These are phyloP conservation scores for Skeletonema menzelii DNA, from an alignment of 108 stramenopile genomes.

Conservation along the genomic window DNA sequence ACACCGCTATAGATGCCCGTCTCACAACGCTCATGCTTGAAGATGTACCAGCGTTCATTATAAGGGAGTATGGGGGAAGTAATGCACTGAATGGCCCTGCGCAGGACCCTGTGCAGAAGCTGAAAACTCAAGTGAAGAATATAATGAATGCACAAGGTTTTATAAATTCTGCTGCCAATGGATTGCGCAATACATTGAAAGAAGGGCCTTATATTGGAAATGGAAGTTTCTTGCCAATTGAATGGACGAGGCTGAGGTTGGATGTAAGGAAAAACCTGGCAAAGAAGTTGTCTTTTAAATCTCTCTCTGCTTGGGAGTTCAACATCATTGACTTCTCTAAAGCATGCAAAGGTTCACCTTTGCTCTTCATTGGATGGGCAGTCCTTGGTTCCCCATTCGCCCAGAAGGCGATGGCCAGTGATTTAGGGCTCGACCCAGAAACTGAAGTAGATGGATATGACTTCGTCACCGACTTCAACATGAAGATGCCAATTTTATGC, in stretches of 20 bases:
- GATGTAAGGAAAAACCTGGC: slow-evolving; percentile 16
- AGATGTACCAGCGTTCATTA: slow-evolving; percentile 22
- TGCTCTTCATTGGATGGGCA: slow-evolving; percentile 43
- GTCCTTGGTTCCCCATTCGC: slow-evolving; percentile 39
- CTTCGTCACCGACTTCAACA: slow-evolving; percentile 38
- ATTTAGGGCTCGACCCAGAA: slow-evolving; percentile 16
- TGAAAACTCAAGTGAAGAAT: slow-evolving; percentile 19
- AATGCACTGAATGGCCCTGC: neutral
- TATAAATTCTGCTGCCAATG: neutral
- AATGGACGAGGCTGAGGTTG: slow-evolving; percentile 25
- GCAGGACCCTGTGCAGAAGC: neutral
- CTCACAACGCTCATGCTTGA: neutral
- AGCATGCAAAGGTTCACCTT: slow-evolving; percentile 14
- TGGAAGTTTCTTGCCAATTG: slow-evolving; percentile 26
- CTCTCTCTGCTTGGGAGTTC: slow-evolving; percentile 33
- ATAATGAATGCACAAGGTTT: slow-evolving; percentile 19
- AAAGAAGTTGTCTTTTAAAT: slow-evolving; percentile 14
- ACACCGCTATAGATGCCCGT: slow-evolving; percentile 5
- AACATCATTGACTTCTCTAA: slow-evolving; percentile 23
- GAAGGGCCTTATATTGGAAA: neutral
- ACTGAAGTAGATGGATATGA: slow-evolving; percentile 37
- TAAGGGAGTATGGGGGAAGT: slow-evolving; percentile 17
- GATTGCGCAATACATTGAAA: neutral
- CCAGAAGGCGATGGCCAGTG: slow-evolving; percentile 29
- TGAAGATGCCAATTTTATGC: slow-evolving; percentile 36